Base-by-base conservation (phyloP, 1,284 basidiomycete genomes). In the Cryptococcus maquisensis region DNA sequence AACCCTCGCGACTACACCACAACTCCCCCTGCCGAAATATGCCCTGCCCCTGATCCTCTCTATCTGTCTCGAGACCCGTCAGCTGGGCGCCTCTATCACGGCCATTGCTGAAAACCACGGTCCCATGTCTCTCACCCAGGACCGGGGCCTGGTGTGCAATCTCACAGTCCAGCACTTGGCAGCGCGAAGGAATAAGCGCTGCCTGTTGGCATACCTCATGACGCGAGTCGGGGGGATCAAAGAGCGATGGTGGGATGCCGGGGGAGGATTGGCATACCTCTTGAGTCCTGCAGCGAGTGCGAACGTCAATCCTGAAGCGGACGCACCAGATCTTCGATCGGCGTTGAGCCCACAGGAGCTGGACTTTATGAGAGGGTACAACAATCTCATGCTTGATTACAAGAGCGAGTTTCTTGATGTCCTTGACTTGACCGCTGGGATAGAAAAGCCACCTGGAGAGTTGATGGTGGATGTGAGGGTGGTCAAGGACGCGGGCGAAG, bases 151-250 rank as follows among this genome's bases (percentile, higher is more conserved):
- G 24, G 77, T 88, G 13, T 86, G 88, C 24, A 83, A 86, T 23
- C 79, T 95, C 51, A 83, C 93, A 49, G 84, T 97, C 64, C 86
- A 88, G 67, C 90, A 96, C 72, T 87, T 93, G 8, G 84, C 89
- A 24, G 87, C 94, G 58, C 81, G 86, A 44, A 83, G 92, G 61
- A 96, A 97, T 80, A 95, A 96, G 73, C 86, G 95, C 15, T 92
- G 90, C 70, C 81, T 98, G 7, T 83, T 97, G 37, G 91, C 91
- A 1, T 98, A 98, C 77, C 90, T 97, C 71, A 78, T 83, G 28
- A 87, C 90, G 71, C 83, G 95, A 32, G 76, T 91, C 41, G 86
- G 90, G 66, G 84, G 85, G 54, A 83, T 98, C 52, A 83, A 86
- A 62, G 85, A 88, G 66, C 81, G 89, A 76, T 95, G 90, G 76